Conservation (phyloP, 108 stramenopile genomes). For the Mayamaea pseudoterrestris region DNA sequence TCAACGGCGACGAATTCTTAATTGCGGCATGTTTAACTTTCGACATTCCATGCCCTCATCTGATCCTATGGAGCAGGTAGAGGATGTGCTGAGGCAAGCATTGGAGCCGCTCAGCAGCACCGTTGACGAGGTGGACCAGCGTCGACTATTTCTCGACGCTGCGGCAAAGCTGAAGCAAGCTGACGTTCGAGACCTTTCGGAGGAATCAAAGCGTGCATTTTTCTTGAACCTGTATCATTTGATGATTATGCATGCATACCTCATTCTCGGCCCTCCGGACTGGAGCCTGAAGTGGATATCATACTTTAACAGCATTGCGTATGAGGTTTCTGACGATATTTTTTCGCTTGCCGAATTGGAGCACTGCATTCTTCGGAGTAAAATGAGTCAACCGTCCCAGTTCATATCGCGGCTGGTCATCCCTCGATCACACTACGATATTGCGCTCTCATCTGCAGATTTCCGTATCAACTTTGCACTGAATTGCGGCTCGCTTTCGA, state of each 20-base stretch:
- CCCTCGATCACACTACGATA: constrained; percentile 33
- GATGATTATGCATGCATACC: constrained; percentile 56
- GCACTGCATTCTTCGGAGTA: constrained; percentile 52
- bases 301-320: constrained; percentile 52
- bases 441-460: constrained; percentile 33
- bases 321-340: constrained; percentile 55
- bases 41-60: constrained; percentile 4
- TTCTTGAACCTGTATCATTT: constrained; percentile 68
- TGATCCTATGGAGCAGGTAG: constrained; percentile 22
- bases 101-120: constrained; percentile 12
- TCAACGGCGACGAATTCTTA: constrained; percentile 44
- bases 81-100: constrained; percentile 25
- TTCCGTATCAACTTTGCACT: constrained; percentile 58
- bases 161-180: constrained; percentile 36
- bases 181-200: constrained; percentile 18
- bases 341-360: constrained; percentile 66
- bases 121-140: constrained; percentile 13
- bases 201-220: constrained; percentile 32
- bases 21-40: constrained; percentile 42
- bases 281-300: constrained; percentile 37
- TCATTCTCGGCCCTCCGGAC: constrained; percentile 49
- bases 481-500: constrained; percentile 51
- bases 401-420: constrained; percentile 44
- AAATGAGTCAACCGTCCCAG: constrained; percentile 46
- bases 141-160: constrained; percentile 38